Evolutionary conservation across 345 rosid genomes (phyloP), one percentile per base, ranked within the genome.

Genomic region (Moringa oleifera): DNA sequence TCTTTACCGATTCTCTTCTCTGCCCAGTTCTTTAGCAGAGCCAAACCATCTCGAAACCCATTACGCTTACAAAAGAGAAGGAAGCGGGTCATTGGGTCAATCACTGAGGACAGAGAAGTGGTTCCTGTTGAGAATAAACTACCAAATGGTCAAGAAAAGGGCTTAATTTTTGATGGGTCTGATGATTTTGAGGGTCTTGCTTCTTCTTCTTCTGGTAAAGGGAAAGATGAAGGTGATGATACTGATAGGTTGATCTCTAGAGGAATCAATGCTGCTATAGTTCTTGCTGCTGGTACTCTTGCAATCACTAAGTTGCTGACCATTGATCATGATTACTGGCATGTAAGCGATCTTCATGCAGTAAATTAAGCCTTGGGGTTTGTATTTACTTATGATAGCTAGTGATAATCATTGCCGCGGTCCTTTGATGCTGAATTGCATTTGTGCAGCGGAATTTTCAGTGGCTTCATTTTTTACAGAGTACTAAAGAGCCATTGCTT

Each of bases 301-400:
- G 88, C 91, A 1, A 87, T 92, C 36, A 74, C 91, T 56, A 89
- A 64, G 82, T 68, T 92, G 73, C 85, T 89, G 57, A 81, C 86
- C 0, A 74, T 92, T 58, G 98, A 92, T 76, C 91, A 81, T 76
- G 98, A 92, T 71, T 92, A 85, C 68, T 92, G 98, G 96, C 98
- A 92, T 18, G 98, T 92, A 81, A 87, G 90, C 85, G 60, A 23
- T 41, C 16, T 41, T 41, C 12, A 41, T 11, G 47, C 47, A 16
- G 3, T 28, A 3, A 28, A 28, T 41, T 41, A 9, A 4, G 17
- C 12, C 2, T 41, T 41, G 17, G 1, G 13, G 47, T 41, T 41
- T 41, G 17, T 41, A 15, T 41, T 41, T 41, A 28, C 33, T 2
- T 28, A 28, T 28, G 3, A 28, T 28, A 8, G 8, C 8, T 28